A percentile compares a stretch with the other conserved stretches of the same genome.
Evolutionary conservation across 176 grass and related monocot genomes (phyloP).

Genomic region (Carex scoparia): DNA sequence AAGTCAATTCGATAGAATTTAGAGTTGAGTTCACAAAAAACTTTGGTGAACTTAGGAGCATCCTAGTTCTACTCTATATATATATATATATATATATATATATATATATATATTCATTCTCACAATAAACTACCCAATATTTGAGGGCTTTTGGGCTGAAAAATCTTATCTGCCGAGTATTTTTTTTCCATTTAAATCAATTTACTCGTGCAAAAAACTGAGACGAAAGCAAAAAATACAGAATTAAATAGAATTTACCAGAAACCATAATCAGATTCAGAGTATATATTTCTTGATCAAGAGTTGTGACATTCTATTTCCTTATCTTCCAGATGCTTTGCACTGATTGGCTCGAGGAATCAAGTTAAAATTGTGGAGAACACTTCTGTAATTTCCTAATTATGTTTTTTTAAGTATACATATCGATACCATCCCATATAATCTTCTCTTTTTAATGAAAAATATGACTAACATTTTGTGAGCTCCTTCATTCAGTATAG

Average conservation of each 20-base stretch:
- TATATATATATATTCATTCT: background rate
- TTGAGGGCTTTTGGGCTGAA: background rate
- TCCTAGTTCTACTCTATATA: too few species aligned
- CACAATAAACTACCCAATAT: background rate
- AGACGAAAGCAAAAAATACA: too few species aligned
- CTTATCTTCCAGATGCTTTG: conserved; percentile 44
- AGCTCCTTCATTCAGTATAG: background rate
- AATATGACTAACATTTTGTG: background rate
- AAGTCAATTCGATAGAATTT: too few species aligned
- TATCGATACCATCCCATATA: background rate
- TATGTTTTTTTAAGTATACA: too few species aligned
- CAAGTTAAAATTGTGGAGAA: conserved; percentile 64
- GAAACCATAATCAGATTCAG: background rate
- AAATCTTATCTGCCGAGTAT: background rate
- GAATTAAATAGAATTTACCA: background rate
- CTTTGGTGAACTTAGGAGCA: too few species aligned
- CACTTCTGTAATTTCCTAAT: conserved; percentile 36
- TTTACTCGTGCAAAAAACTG: too few species aligned
- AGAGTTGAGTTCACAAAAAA: too few species aligned
- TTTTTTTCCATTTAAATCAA: too few species aligned
- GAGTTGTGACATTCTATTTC: conserved; percentile 8
- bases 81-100: too few species aligned
- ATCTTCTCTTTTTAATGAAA: background rate
- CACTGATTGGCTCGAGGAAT: conserved; percentile 51
- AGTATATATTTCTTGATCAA: background rate